phyloP scores from a whole-genome alignment of 192 early-diverging fungal species.

The Funneliformis geosporum region DNA sequence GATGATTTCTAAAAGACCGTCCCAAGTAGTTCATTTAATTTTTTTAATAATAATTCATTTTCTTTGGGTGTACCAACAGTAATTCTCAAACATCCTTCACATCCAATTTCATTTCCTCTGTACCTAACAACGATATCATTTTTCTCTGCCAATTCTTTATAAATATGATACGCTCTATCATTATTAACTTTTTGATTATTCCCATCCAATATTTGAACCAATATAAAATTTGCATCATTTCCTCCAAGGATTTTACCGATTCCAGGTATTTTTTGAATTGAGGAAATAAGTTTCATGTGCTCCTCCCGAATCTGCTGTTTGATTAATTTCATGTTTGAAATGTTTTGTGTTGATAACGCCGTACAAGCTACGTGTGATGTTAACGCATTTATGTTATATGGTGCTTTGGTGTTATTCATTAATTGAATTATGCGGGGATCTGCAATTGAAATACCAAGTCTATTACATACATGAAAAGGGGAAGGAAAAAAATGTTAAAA shows the following conservation, averaged over 20 bases:
- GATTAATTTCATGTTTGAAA: constrained; percentile 69
- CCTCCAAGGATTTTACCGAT: constrained; percentile 79
- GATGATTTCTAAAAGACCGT: too few relatives aligned
- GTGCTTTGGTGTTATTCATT: constrained; percentile 98
- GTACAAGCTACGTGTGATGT: constrained; percentile 76
- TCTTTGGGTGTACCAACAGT: constrained; percentile 91
- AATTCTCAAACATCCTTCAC: constrained; percentile 90
- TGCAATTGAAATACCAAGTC: constrained; percentile 84
- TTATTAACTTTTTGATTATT: constrained; percentile 66
- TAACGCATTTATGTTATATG: constrained; percentile 95
- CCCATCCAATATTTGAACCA: constrained; percentile 76
- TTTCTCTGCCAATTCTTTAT: constrained; percentile 82
- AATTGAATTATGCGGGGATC: constrained; percentile 78
- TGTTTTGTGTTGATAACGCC: constrained; percentile 73
- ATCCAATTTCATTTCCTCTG: constrained; percentile 90
- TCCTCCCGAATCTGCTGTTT: constrained; percentile 60
- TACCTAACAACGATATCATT: constrained; percentile 92
- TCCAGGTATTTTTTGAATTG: constrained; percentile 62
- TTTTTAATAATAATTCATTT: constrained; percentile 49
- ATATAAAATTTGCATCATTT: constrained; percentile 95
- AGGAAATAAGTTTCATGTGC: constrained; percentile 66
- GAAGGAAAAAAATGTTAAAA: not conserved
- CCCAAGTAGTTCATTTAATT: not conserved
- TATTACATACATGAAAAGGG: constrained; percentile 27
- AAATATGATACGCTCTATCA: constrained; percentile 69